phyloP scores from a whole-genome alignment of 169 alveolate species.

The Nephromyces sp. region DNA sequence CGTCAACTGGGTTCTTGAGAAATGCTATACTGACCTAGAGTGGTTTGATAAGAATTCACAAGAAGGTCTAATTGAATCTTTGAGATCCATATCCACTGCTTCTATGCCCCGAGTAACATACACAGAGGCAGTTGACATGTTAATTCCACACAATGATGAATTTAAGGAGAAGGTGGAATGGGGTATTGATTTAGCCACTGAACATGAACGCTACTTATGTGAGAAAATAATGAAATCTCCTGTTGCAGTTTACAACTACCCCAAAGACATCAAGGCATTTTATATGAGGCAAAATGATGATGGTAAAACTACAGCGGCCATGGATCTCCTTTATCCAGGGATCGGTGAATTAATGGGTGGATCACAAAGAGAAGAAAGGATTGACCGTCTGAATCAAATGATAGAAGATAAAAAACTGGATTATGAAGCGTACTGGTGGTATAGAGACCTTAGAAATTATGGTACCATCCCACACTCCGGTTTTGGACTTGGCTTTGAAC shows the following conservation, averaged over 20 bases:
- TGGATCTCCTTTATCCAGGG: conserved; percentile 89
- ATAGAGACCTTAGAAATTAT: conserved; percentile 57
- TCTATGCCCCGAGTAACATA: conserved; percentile 89
- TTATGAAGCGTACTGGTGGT: conserved; percentile 77
- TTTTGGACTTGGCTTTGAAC: conserved; percentile 97
- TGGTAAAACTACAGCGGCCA: conserved; percentile 86
- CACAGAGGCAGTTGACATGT: conserved; percentile 79
- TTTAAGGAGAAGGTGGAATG: conserved; percentile 55
- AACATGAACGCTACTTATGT: conserved; percentile 87
- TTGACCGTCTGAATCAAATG: conserved; percentile 74
- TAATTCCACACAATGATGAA: conserved; percentile 32
- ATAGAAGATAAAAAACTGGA: conserved; percentile 72
- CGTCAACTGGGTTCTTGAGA: conserved; percentile 66
- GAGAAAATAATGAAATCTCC: conserved; percentile 92
- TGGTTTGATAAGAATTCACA: conserved; percentile 42
- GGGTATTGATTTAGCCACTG: conserved; percentile 96
- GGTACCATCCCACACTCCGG: conserved; percentile 76
- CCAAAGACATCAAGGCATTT: conserved; percentile 68
- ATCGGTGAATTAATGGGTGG: conserved; percentile 94
- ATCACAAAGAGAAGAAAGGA: conserved; percentile 92
- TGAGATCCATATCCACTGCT: conserved; percentile 48
- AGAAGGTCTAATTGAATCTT: conserved; percentile 75
- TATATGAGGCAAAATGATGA: conserved; percentile 52
- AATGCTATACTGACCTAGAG: conserved; percentile 59
- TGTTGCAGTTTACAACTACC: conserved; percentile 92